Conservation (phyloP, 2,329 filamentous ascomycete species). For the Sporothrix brunneoviolacea region DNA sequence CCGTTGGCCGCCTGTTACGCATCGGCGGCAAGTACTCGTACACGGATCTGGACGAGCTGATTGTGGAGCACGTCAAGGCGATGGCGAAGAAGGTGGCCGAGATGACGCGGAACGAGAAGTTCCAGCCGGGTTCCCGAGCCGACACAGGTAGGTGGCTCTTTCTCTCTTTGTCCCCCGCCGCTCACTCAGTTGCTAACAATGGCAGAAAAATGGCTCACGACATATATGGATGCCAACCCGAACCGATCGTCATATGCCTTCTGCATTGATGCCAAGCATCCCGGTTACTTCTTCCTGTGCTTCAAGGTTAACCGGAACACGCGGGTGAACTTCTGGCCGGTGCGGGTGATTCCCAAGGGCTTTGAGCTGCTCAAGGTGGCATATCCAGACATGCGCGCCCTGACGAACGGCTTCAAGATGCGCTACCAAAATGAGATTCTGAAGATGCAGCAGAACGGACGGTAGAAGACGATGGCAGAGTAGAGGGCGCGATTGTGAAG, state of each 20-base stretch:
- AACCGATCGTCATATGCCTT: constrained; percentile 91
- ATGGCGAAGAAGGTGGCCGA: constrained; percentile 98
- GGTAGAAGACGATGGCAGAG: no score
- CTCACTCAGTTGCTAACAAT: background rate
- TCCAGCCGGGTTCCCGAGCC: constrained; percentile 69
- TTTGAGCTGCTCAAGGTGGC: constrained; percentile 84
- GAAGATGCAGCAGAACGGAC: constrained; percentile 42
- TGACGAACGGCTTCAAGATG: constrained; percentile 97
- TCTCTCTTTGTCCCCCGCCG: background rate
- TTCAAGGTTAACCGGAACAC: constrained; percentile 85
- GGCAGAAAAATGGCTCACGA: constrained; percentile 87
- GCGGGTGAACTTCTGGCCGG: constrained; percentile 68
- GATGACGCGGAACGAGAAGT: constrained; percentile 91
- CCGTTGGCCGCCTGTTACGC: constrained; percentile 76
- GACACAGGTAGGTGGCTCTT: constrained; percentile 68
- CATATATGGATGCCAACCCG: constrained; percentile 93
- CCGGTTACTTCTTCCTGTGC: constrained; percentile 91
- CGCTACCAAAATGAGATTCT: constrained; percentile 61
- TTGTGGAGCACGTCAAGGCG: constrained; percentile 92
- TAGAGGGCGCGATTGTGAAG: no score
- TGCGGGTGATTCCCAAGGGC: constrained; percentile 87
- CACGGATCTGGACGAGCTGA: constrained; percentile 92
- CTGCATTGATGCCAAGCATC: constrained; percentile 85
- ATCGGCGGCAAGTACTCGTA: constrained; percentile 88
- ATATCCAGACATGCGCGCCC: constrained; percentile 89